A percentile compares a stretch with the other conserved stretches of the same genome.
These are phyloP conservation scores for Venturia oleaginea DNA, from an alignment of 2,329 filamentous ascomycete genomes.

Conservation along the genomic window DNA sequence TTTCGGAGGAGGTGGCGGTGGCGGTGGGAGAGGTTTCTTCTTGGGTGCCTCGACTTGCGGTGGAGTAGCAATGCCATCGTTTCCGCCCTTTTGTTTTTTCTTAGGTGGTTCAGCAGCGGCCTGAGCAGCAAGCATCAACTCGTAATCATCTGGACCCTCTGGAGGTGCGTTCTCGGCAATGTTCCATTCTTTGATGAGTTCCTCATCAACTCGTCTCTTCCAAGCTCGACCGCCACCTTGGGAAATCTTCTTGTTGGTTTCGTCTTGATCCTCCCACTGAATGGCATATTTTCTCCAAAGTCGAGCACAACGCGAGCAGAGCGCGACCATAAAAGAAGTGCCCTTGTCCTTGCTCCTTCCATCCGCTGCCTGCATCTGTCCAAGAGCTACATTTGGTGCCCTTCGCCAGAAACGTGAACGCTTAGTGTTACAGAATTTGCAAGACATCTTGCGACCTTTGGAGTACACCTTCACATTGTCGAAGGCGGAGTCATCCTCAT, in stretches of 20 bases:
- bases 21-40: constrained; percentile 23
- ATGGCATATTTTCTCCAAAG: constrained; percentile 95
- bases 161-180: constrained; percentile 47
- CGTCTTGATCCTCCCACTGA: constrained; percentile 89
- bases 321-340: constrained; percentile 63
- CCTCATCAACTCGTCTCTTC: constrained; percentile 87
- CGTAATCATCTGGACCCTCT: not conserved
- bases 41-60: constrained; percentile 34
- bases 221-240: constrained; percentile 71
- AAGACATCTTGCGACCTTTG: constrained; percentile 77
- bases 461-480: constrained; percentile 74
- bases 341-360: constrained; percentile 69
- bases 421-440: constrained; percentile 82
- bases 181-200: constrained; percentile 68
- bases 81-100: constrained; percentile 48
- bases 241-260: constrained; percentile 78
- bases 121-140: constrained; percentile 7
- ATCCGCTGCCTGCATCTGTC: constrained; percentile 59
- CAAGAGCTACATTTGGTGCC: constrained; percentile 68
- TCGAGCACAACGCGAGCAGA: constrained; percentile 84
- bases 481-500: constrained; percentile 90
- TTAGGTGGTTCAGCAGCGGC: constrained; percentile 42
- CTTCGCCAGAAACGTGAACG: constrained; percentile 83
- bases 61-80: constrained; percentile 41
- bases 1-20: constrained; percentile 35